Evolutionary conservation across 1,284 basidiomycete species (phyloP), one percentile per base, ranked within the genome.

Genomic region (Hemileia vastatrix): DNA sequence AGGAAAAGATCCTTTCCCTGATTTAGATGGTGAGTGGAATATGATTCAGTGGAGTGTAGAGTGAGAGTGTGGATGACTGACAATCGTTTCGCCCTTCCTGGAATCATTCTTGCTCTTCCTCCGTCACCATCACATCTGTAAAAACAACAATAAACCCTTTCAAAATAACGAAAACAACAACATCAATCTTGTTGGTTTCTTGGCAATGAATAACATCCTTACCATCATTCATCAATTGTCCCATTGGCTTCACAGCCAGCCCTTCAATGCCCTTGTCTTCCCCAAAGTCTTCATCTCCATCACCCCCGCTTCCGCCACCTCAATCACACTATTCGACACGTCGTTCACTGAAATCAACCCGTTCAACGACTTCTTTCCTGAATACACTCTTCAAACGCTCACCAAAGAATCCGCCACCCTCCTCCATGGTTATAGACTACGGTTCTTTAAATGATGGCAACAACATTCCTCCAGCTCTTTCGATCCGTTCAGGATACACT

Each of bases 291-390:
- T 32, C 23, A 32, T 21, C n/a, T 33, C 52, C 18, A 21, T 44
- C 57, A 33, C 24, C 48, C 27, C 36, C 18, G 27, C 8, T 57
- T 47, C 11, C 57, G 15, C 49, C 9, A 36, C 47, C 48, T 40
- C 8, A 52, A 51, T 43, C 50, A 43, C 6, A 19, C 18, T 8
- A n/a, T 45, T 18, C n/a, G n/a, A 45, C 21, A 4, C n/a, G 44
- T 18, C 48, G 18, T 11, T 57, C 56, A 1, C 18, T 49, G 13
- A 27, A 40, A 6, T 59, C 57, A 6, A 43, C 33, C 1, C 47
- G 49, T 18, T 59, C 57, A 15, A 52, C 57, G 13, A 32, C 57
- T 23, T 59, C 57, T 1, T 59, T 59, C 23, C 47, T 59, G 2
- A 31, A 50, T 2, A 33, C 21, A n/a, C 33, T 59, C 21, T 59